phyloP scores from a whole-genome alignment of 192 early-diverging fungal species.

The Coemansia sp. region DNA sequence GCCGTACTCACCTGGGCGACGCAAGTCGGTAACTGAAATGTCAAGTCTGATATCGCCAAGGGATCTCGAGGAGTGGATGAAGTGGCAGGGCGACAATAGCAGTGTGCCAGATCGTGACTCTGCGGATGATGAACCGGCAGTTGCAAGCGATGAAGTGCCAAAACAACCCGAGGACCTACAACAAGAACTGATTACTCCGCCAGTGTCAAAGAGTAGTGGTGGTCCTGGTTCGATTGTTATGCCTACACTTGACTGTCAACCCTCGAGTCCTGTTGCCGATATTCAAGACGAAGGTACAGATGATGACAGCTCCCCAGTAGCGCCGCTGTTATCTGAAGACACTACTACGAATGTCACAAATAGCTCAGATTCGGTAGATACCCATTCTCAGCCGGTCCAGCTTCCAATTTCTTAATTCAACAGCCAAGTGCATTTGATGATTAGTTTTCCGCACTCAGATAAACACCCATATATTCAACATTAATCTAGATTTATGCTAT shows the following conservation, averaged over 20 bases:
- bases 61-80: conserved; percentile 53
- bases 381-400: not conserved
- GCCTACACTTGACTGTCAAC: not conserved
- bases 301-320: conserved; percentile 3
- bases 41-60: conserved; percentile 41
- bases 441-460: not conserved
- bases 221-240: not conserved
- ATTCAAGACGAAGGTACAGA: conserved; percentile 9
- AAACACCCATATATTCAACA: too few relatives aligned
- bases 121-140: not conserved
- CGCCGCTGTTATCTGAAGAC: not conserved
- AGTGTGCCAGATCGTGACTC: not conserved
- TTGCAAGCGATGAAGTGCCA: not conserved
- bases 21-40: conserved; percentile 44
- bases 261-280: not conserved
- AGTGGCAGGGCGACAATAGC: conserved; percentile 34
- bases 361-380: not conserved
- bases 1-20: conserved; percentile 44
- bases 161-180: not conserved
- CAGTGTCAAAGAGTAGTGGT: conserved; percentile 14
- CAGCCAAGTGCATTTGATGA: not conserved
- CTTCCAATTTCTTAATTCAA: not conserved
- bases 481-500: too few relatives aligned
- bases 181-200: conserved; percentile 23
- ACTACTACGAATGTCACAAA: not conserved